A percentile compares a stretch with the other conserved stretches of the same genome.
phyloP scores from a whole-genome alignment of 2,329 filamentous ascomycete genomes.

The Colletotrichum gigasporum region DNA sequence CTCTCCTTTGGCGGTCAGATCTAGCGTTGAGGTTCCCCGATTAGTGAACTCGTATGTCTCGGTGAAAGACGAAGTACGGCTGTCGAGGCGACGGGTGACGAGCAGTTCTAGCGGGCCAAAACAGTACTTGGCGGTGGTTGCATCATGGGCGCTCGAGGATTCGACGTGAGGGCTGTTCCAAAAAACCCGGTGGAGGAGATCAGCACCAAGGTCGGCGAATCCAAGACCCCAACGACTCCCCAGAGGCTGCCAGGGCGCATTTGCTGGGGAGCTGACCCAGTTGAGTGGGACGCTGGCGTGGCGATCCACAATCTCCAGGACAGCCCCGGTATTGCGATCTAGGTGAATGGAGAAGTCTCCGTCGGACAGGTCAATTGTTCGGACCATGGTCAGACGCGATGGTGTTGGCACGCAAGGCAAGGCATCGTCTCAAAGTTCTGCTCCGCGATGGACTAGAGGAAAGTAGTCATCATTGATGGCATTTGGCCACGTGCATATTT shows the following conservation, averaged over 20 bases:
- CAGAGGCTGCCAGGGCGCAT: conserved; percentile 29
- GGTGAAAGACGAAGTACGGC: background rate
- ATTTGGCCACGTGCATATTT: background rate
- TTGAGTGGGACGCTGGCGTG: conserved; percentile 4
- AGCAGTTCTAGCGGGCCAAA: conserved; percentile 12
- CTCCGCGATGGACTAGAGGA: background rate
- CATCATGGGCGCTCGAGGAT: background rate
- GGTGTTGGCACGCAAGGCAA: background rate
- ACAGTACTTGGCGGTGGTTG: background rate
- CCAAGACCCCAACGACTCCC: conserved; percentile 30
- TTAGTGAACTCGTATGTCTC: conserved; percentile 26
- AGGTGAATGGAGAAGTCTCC: conserved; percentile 20
- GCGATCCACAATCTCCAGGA: conserved; percentile 20
- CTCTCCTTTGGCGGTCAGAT: conserved; percentile 4
- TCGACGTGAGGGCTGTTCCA: conserved; percentile 24
- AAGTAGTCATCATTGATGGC: background rate
- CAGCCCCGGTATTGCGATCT: conserved; percentile 11
- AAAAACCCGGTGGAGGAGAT: conserved; percentile 15
- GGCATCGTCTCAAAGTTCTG: background rate
- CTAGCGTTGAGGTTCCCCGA: background rate
- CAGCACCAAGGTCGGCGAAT: conserved; percentile 16
- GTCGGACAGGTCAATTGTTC: conserved; percentile 11
- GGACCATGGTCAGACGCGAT: conserved; percentile 6
- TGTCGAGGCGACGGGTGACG: conserved; percentile 10
- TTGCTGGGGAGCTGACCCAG: conserved; percentile 27